Evolutionary conservation across 345 rosid genomes (phyloP), one percentile per base, ranked within the genome.

Genomic region (Eucalyptus viminalis): DNA sequence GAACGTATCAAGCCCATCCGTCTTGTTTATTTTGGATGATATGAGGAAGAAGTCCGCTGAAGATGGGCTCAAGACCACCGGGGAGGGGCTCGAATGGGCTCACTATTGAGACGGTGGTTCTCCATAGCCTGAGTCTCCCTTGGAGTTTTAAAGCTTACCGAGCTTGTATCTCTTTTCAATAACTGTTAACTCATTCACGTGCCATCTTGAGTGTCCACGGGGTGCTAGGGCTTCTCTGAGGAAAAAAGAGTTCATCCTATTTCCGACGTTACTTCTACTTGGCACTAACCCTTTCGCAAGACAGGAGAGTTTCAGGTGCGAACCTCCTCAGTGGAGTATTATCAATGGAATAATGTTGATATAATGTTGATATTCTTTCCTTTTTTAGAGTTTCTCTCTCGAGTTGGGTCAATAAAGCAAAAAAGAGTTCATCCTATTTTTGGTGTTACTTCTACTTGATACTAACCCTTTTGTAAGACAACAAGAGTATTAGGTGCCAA

Each of bases 31-130:
- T 29, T 45, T 91, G 90, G 95, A 93, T n/a, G 93, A 90, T 72
- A 89, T 91, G 93, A 86, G 92, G 80, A 94, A 80, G 89, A 93
- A 89, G 76, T 93, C 92, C 1, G 88, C 47, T 2, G 88, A 89
- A 15, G 89, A 90, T 24, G 92, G 91, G 86, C 87, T 88, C 4
- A 65, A 86, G 67, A 89, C 93, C 14, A 90, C 94, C 1, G 93
- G 95, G 86, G 93, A 94, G 37, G 94, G 93, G 81, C 90, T 92
- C 14, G 93, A 93, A 13, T 93, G 95, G 95, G 6, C 91, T 94
- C 14, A 92, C 92, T 14, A 91, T 91, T 47, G 94, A 94, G 89
- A 93, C 92, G 0, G 91, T 92, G 3, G 95, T 92, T 14, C 92
- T 94, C n/a, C 94, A 92, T 22, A 89, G 93, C 25, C 51, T 80